A percentile compares a stretch with the other conserved stretches of the same genome.
Evolutionary conservation across 2,329 filamentous ascomycete species (phyloP).

Genomic region (Monosporascus cannonballus): DNA sequence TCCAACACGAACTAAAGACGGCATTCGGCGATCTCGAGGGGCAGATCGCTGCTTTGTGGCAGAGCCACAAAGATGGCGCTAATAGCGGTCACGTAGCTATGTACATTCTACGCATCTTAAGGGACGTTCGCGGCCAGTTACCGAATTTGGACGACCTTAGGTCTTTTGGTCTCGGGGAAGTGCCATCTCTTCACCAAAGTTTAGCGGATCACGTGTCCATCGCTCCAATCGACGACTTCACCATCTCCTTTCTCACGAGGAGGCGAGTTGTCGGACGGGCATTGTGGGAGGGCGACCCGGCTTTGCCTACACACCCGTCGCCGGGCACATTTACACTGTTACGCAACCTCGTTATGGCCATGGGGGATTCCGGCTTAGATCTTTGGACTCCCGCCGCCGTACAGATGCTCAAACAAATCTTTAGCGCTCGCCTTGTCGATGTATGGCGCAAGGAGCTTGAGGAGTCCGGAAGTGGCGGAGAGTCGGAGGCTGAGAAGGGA

Average conservation of each 20-base stretch:
- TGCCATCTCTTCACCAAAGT: conserved; percentile 58
- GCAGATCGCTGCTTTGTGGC: conserved; percentile 47
- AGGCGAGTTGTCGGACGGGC: conserved; percentile 53
- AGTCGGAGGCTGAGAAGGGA: conserved; percentile 7
- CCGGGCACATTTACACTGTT: conserved; percentile 68
- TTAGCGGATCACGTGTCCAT: conserved; percentile 50
- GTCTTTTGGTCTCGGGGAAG: conserved; percentile 52
- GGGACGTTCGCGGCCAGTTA: conserved; percentile 65
- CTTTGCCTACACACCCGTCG: conserved; percentile 73
- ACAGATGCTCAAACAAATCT: conserved; percentile 50
- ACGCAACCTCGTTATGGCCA: conserved; percentile 55
- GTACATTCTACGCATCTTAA: conserved; percentile 67
- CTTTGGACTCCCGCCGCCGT: conserved; percentile 74
- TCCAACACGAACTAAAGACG: conserved; percentile 48
- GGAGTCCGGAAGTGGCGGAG: conserved; percentile 17
- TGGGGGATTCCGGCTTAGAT: conserved; percentile 68
- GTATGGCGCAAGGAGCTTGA: conserved; percentile 39
- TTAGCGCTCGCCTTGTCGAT: conserved; percentile 45
- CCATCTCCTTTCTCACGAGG: conserved; percentile 33
- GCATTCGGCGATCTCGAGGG: conserved; percentile 54
- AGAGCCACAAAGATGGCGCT: conserved; percentile 35
- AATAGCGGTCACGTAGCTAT: conserved; percentile 48
- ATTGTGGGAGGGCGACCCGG: conserved; percentile 75
- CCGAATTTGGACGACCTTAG: conserved; percentile 46
- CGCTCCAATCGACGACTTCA: conserved; percentile 43